Percentiles rank a stretch among this genome's conserved stretches.
phyloP scores from a whole-genome alignment of 2,329 filamentous ascomycete species.

The Sclerotinia trifoliorum region DNA sequence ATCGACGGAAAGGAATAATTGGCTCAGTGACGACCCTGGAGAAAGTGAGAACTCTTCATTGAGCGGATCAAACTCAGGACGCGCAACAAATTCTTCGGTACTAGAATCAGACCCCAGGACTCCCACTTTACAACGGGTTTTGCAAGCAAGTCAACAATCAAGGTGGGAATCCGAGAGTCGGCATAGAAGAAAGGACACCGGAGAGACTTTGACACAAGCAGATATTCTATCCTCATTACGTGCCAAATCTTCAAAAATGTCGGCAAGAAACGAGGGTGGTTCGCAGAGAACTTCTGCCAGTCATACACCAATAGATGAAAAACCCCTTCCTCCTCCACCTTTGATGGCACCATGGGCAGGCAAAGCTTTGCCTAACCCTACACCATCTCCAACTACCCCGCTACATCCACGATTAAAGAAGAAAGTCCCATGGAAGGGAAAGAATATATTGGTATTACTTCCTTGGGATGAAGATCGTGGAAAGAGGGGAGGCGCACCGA shows the following conservation, averaged over 20 bases:
- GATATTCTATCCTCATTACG: constrained; percentile 31
- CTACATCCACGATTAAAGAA: constrained; percentile 62
- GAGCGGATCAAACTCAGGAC: constrained; percentile 61
- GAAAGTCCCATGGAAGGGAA: constrained; percentile 72
- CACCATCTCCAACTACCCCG: constrained; percentile 37
- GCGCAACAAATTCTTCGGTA: constrained; percentile 48
- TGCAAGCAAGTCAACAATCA: constrained; percentile 30
- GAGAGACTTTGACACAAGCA: constrained; percentile 39
- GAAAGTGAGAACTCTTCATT: constrained; percentile 73
- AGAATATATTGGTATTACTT: constrained; percentile 69
- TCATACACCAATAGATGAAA: constrained; percentile 40
- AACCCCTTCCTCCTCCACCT: constrained; percentile 42
- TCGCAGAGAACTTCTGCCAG: constrained; percentile 28
- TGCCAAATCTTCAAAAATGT: constrained; percentile 28
- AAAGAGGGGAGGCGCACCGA: constrained; percentile 51
- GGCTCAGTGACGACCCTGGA: constrained; percentile 76
- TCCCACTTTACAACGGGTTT: constrained; percentile 38
- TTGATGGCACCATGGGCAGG: constrained; percentile 30
- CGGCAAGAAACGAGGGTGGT: constrained; percentile 29
- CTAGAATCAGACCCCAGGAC: constrained; percentile 36
- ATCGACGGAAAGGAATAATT: constrained; percentile 70
- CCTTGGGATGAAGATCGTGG: constrained; percentile 68
- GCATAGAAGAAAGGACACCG: constrained; percentile 40
- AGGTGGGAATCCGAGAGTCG: constrained; percentile 26
- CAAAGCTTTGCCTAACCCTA: constrained; percentile 25